Evolutionary conservation across 495 filamentous ascomycete genomes (phyloP), one percentile per base, ranked within the genome.

Genomic region (Trichoderma asperelloides): DNA sequence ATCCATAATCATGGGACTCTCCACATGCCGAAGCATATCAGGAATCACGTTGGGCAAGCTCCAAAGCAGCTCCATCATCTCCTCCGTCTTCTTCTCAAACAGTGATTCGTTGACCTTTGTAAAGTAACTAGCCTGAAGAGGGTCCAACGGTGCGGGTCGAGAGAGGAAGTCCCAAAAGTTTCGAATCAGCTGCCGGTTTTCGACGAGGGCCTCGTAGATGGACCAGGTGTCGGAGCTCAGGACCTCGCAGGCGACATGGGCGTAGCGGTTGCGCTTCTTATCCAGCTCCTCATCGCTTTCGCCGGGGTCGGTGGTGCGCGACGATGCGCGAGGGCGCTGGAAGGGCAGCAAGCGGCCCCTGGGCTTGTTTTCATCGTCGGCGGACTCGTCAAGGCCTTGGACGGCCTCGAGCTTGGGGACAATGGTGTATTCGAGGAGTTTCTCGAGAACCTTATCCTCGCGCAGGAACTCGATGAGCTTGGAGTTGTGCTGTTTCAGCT

Each of bases 1-100:
- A 76, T 99, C 95, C 95, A 99, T 99, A 25, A 99, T 88, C 90
- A 97, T 96, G 0, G 95, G 95, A 70, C 91, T 97, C 72, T 99
- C 95, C 49, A 99, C 91, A 76, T 99, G 95, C 71, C 91, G 89
- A 64, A 98, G 82, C 77, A 98, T 91, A 67, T 91, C 87, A 2
- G 88, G 81, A 28, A 99, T 83, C 40, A 96, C 89, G 45, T 88
- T 87, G 39, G 94, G 88, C 62, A 97, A 71, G 3, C 88, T 88
- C 74, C 91, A 95, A 69, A 98, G 84, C 63, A 98, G 86, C 18
- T 88, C 87, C 55, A 99, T 78, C 92, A 97, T 98, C 68, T 97
- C 93, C 69, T 93, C 90, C 39, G 96, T 97, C 84, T 98, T 98
- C 77, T 93, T 96, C 76, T 97, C 96, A 65, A 99, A 87, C 21